Base-by-base conservation (phyloP, 257 asterid genomes). In the Capsicum rhomboideum region DNA sequence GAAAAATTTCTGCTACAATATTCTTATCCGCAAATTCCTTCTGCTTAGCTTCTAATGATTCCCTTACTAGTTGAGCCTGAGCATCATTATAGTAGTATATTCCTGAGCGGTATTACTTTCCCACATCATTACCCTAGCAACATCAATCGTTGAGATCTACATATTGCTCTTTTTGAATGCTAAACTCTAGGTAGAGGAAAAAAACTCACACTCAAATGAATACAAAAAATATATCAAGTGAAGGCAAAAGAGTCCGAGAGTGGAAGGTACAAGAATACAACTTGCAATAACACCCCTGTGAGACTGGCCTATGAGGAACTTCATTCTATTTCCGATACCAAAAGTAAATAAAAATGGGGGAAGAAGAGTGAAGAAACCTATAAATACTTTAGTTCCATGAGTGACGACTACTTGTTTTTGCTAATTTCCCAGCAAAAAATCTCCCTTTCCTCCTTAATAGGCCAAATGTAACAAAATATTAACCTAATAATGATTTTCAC, bases 91-190 rank as follows among this genome's bases (percentile, higher is more conserved):
- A 96, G 86, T 92, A 91, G 92, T 94, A 94, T 49, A 96, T 94
- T 75, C 98, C 98, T 3, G 99, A 94, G 83, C 99, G 84, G 91
- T 96, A 96, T 56, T 94, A 98, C 53, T 93, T 92, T 83, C 98
- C 99, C 59, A 93, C 98, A 50, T 96, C 99, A 28, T 91, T 91
- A 18, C 99, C 99, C 99, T 94, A 92, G 89, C 83, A 77, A 37
- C 11, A 42, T 37, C 46, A 50, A 20, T 34, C 61, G 64, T 16
- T 72, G 40, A 52, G 28, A 84, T 50, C 18, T 10, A n/a, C n/a
- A n/a, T n/a, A 23, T 23, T 74, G 46, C 7, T n/a, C n/a, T n/a
- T n/a, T n/a, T n/a, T n/a, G n/a, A n/a, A n/a, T n/a, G n/a, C n/a
- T n/a, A n/a, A n/a, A 23, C 23, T 46, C 59, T 23, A 14, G 59